Percentiles rank a stretch among this genome's conserved stretches.
These are phyloP conservation scores for Jackrogersella multiformis DNA, from an alignment of 495 filamentous ascomycete species.

Conservation along the genomic window DNA sequence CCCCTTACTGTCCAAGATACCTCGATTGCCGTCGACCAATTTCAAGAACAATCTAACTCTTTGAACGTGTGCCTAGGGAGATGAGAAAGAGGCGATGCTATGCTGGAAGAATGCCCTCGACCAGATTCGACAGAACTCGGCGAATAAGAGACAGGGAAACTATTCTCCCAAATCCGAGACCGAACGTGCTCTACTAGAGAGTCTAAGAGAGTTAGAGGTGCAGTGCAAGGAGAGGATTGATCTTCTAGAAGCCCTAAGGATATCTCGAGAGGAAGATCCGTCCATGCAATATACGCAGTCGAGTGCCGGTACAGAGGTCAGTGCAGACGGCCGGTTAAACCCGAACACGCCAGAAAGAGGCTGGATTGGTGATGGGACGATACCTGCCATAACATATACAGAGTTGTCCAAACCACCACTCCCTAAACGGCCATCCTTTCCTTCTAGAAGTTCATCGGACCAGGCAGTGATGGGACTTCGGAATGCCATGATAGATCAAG, in stretches of 20 bases:
- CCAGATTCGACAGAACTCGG: constrained; percentile 88
- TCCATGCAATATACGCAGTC: constrained; percentile 42
- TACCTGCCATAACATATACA: constrained; percentile 79
- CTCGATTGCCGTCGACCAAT: background rate
- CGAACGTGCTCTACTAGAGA: constrained; percentile 82
- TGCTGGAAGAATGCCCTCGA: constrained; percentile 93
- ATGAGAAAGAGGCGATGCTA: constrained; percentile 89
- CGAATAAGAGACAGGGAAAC: constrained; percentile 72
- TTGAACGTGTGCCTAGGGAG: constrained; percentile 67
- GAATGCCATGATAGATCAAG: constrained; percentile 37
- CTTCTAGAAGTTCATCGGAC: constrained; percentile 64
- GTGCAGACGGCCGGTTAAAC: constrained; percentile 25
- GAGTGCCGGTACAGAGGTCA: constrained; percentile 32
- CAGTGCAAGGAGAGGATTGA: constrained; percentile 96
- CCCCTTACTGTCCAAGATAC: background rate
- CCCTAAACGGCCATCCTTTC: constrained; percentile 65
- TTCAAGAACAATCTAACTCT: constrained; percentile 5
- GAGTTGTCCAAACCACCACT: constrained; percentile 78
- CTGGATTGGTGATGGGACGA: constrained; percentile 81
- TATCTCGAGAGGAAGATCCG: constrained; percentile 72
- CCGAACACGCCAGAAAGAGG: constrained; percentile 53
- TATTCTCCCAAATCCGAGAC: constrained; percentile 83
- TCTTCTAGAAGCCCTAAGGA: constrained; percentile 80
- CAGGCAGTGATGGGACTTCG: constrained; percentile 46
- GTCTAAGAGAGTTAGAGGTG: constrained; percentile 80